Conservation (phyloP, 371 early-diverging fungal genomes). For the Saksenaea vasiformis region DNA sequence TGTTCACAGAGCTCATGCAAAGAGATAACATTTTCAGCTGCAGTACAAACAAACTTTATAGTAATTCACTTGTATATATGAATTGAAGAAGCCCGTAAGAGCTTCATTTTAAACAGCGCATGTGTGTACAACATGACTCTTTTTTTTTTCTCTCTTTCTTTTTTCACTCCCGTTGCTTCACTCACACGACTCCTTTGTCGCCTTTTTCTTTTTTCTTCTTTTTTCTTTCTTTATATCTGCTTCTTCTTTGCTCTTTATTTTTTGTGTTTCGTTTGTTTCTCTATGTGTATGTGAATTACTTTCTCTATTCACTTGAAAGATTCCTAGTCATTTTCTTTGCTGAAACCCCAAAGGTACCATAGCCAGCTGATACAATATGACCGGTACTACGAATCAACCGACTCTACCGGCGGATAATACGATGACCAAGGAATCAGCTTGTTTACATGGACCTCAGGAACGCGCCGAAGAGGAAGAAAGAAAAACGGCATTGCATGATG, state of each 20-base stretch:
- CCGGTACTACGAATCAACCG: background rate
- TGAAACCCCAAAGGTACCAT: background rate
- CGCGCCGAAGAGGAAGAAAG: background rate
- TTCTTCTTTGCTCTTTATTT: background rate
- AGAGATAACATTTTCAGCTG: background rate
- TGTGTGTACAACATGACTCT: background rate
- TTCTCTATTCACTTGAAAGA: too few species aligned
- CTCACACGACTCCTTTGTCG: background rate
- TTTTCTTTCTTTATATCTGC: background rate
- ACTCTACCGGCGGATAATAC: background rate
- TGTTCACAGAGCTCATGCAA: background rate
- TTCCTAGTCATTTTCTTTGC: too few species aligned
- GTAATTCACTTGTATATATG: too few species aligned
- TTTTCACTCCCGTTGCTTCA: background rate
- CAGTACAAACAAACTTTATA: background rate
- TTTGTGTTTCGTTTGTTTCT: background rate
- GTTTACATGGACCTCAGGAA: background rate
- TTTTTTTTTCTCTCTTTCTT: constrained; percentile 10
- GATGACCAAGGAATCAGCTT: background rate
- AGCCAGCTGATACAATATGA: constrained; percentile 1
- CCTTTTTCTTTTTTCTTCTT: background rate
- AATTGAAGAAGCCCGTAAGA: too few species aligned
- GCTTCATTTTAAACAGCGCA: background rate
- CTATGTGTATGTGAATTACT: too few species aligned
- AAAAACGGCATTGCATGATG: background rate